A percentile compares a stretch with the other conserved stretches of the same genome.
phyloP scores from a whole-genome alignment of 257 asterid genomes.

The Solanum clarkiae region DNA sequence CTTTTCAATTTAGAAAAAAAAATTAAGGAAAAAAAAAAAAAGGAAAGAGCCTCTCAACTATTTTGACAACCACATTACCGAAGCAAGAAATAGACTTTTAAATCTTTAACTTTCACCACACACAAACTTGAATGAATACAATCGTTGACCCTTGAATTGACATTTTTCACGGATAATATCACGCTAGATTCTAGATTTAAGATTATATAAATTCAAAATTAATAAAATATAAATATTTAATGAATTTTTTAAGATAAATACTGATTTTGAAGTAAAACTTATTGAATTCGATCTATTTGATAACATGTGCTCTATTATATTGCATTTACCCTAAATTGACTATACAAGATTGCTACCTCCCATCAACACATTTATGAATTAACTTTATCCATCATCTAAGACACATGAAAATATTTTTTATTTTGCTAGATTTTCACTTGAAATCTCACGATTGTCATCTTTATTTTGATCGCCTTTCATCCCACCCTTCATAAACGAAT shows the following conservation, averaged over 20 bases:
- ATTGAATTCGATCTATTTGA: neutral
- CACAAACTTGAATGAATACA: neutral
- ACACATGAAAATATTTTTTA: neutral
- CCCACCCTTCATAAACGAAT: too few species aligned
- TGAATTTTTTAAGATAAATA: too few species aligned
- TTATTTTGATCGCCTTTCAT: neutral
- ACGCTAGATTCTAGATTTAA: too few species aligned
- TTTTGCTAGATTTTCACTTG: neutral
- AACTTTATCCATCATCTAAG: neutral
- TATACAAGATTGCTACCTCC: neutral
- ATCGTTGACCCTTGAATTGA: neutral
- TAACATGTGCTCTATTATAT: rapidly evolving
- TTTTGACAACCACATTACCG: neutral
- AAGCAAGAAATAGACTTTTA: neutral
- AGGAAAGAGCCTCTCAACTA: neutral
- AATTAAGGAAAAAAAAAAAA: neutral
- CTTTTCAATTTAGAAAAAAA: neutral
- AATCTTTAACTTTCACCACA: neutral
- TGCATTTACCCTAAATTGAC: rapidly evolving
- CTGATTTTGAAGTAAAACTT: neutral
- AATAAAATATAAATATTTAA: too few species aligned
- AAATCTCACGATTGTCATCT: neutral
- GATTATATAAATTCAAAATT: too few species aligned
- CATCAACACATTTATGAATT: neutral
- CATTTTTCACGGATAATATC: neutral